A percentile compares a stretch with the other conserved stretches of the same genome.
These are phyloP conservation scores for Effrenium voratum DNA, from an alignment of 73 alveolate genomes.

Conservation along the genomic window DNA sequence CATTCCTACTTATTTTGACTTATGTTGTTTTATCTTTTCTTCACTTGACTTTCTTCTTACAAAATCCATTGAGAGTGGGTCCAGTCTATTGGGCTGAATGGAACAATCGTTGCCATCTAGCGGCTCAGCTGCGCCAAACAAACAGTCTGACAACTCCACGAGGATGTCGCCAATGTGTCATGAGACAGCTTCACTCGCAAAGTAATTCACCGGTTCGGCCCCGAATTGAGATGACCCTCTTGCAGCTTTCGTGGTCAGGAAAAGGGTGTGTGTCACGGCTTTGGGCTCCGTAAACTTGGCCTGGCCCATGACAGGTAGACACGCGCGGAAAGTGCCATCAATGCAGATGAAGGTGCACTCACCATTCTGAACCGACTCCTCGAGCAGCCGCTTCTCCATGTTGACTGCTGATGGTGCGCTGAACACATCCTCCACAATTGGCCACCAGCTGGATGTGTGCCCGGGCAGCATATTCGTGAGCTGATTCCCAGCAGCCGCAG, in stretches of 20 bases:
- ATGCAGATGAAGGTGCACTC: background rate
- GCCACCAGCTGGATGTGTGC: constrained; percentile 52
- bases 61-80: too few relatives aligned
- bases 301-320: constrained; percentile 28
- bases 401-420: background rate
- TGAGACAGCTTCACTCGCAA: too few relatives aligned
- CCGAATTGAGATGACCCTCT: background rate
- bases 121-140: too few relatives aligned
- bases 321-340: constrained; percentile 31
- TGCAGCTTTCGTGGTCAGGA: background rate
- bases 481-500: background rate
- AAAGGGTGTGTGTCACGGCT: background rate
- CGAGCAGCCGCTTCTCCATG: background rate
- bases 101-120: too few relatives aligned
- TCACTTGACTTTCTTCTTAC: too few relatives aligned
- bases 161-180: too few relatives aligned
- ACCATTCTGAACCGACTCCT: background rate
- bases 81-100: too few relatives aligned
- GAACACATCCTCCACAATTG: constrained; percentile 31
- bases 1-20: too few relatives aligned
- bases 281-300: background rate
- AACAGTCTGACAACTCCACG: too few relatives aligned
- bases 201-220: background rate
- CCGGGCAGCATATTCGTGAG: constrained; percentile 6
- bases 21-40: too few relatives aligned